phyloP scores from a whole-genome alignment of 345 rosid genomes.

The Ailanthus altissimus region DNA sequence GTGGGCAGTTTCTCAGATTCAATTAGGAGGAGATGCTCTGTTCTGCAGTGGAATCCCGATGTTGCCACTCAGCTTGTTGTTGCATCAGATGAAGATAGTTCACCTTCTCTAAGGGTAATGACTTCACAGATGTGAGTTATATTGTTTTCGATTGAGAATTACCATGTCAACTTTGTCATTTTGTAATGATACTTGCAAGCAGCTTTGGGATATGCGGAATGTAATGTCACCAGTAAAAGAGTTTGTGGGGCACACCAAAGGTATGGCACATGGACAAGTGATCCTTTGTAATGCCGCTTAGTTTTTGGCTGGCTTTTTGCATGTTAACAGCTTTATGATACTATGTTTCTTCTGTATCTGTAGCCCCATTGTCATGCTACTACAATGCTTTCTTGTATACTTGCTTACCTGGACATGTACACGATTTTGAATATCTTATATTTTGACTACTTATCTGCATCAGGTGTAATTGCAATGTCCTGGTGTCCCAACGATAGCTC shows the following conservation, averaged over 20 bases:
- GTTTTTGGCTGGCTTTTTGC: neutral
- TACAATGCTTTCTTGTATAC: neutral
- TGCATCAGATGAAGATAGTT: constrained; percentile 94
- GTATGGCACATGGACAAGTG: constrained; percentile 39
- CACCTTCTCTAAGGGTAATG: constrained; percentile 79
- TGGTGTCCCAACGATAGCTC: constrained; percentile 98
- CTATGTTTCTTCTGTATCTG: neutral
- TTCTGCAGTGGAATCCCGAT: constrained; percentile 99
- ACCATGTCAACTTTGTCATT: neutral
- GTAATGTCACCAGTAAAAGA: constrained; percentile 83
- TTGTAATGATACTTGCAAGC: constrained; percentile 33
- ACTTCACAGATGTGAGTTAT: neutral
- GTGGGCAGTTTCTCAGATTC: constrained; percentile 94
- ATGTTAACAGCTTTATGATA: neutral
- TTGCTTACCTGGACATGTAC: neutral
- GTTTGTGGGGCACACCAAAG: constrained; percentile 89
- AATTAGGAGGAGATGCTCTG: constrained; percentile 86
- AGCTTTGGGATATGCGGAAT: constrained; percentile 99
- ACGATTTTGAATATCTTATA: neutral
- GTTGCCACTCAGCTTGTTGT: constrained; percentile 95
- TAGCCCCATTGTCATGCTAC: neutral
- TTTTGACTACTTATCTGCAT: constrained; percentile 12
- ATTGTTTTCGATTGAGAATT: constrained; percentile 9
- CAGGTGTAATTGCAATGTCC: constrained; percentile 99
- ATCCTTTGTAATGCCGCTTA: neutral